Evolutionary conservation across 768 basidiomycete genomes (phyloP), one percentile per base, ranked within the genome.

Genomic region (Filobasidium floriforme): DNA sequence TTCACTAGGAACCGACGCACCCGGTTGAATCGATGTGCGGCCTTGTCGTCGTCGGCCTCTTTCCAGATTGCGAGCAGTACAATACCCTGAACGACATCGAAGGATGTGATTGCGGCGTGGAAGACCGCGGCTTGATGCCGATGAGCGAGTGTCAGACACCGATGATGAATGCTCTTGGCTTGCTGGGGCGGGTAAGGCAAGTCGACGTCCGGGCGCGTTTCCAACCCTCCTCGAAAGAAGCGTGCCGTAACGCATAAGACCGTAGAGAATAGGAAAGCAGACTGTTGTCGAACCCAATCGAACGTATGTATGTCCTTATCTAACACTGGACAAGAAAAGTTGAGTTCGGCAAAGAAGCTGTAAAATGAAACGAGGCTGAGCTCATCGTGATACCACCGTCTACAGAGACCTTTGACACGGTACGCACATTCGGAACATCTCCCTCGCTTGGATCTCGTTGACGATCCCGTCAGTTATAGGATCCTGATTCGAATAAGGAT

Each of bases 11-110:
- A 5, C 5, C 22, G 22, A 49, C 46, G 26, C 24, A 63, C 62
- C 37, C 71, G 54, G 49, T 67, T 72, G 28, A 72, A 68, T 32
- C 70, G 66, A 54, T 61, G 69, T 41, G 67, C 65, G 15, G 71
- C 67, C 46, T 70, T 72, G 49, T 72, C 71, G 55, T 72, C 71
- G 44, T 72, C 69, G n/a, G 71, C 69, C 59, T 72, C 71, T 52
- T 72, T 72, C 61, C 65, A 65, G 29, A 72, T 68, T 3, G 67
- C 63, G 44, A 72, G 49, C 15, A 72, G 52, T 10, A 60, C 64
- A 28, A 70, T 68, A 7, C 69, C 71, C 52, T 69, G 62, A 15
- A 72, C 54, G 18, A 68, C 68, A 41, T 72, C 67, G 28, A 72
- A 60, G 24, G 59, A 66, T 18, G 63, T 29, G n/a, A 65, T 43